Evolutionary conservation across 2,329 filamentous ascomycete genomes (phyloP).

Genomic region (Colletotrichum euphorbiae): DNA sequence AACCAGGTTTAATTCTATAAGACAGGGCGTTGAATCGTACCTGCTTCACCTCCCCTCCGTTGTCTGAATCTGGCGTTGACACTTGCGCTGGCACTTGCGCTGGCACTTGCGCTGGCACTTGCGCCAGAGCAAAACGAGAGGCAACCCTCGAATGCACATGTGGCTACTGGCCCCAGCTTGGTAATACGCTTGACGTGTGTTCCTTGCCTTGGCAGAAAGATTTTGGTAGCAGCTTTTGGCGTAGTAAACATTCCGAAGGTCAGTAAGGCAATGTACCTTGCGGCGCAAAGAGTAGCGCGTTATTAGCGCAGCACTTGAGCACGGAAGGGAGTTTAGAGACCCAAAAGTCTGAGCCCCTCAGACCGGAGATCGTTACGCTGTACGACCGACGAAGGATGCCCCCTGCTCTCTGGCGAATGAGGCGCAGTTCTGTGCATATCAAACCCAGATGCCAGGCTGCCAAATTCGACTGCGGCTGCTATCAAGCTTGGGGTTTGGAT

Average conservation of each 20-base stretch:
- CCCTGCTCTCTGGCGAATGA: conserved; percentile 31
- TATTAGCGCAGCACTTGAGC: conserved; percentile 18
- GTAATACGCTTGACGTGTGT: neutral
- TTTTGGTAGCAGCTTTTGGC: neutral
- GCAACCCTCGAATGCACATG: conserved; percentile 10
- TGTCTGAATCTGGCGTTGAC: neutral
- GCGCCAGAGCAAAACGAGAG: conserved; percentile 2
- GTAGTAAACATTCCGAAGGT: neutral
- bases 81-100: neutral
- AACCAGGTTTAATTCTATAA: conserved; percentile 26
- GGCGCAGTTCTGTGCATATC: conserved; percentile 35
- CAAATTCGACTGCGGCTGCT: conserved; percentile 26
- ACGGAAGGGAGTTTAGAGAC: conserved; percentile 32
- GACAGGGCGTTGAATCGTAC: conserved; percentile 12
- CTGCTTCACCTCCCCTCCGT: conserved; percentile 13
- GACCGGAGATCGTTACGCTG: conserved; percentile 17
- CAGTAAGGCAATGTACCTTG: conserved; percentile 13
- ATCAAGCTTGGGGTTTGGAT: too few species aligned
- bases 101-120: neutral
- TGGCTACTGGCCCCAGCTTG: conserved; percentile 12
- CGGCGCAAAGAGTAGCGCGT: conserved; percentile 11
- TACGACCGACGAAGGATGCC: conserved; percentile 25
- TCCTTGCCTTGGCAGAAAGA: neutral
- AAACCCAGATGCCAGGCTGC: conserved; percentile 29
- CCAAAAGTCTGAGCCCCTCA: conserved; percentile 23